A percentile compares a stretch with the other conserved stretches of the same genome.
These are phyloP conservation scores for Globisporangium carolinianum DNA, from an alignment of 352 stramenopile genomes.

Conservation along the genomic window DNA sequence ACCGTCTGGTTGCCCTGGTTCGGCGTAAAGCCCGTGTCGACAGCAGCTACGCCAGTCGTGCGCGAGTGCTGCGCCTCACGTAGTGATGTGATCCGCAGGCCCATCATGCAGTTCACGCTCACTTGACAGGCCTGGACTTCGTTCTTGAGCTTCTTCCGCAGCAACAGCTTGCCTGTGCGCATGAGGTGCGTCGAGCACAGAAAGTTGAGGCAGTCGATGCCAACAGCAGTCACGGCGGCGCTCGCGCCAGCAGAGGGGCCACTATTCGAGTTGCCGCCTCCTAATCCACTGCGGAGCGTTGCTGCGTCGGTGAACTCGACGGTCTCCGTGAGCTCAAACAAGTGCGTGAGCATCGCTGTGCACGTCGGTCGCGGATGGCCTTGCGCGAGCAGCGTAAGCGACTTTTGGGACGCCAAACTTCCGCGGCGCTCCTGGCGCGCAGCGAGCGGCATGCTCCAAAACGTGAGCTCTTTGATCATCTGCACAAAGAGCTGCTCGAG, in stretches of 20 bases:
- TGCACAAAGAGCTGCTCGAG: constrained; percentile 70
- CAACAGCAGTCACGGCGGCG: constrained; percentile 38
- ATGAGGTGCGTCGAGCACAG: constrained; percentile 81
- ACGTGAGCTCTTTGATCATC: constrained; percentile 82
- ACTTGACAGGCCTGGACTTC: constrained; percentile 62
- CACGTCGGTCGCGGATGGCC: constrained; percentile 68
- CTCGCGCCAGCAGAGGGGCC: background rate
- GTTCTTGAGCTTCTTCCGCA: constrained; percentile 79
- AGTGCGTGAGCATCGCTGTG: constrained; percentile 71
- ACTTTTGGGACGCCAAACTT: constrained; percentile 52
- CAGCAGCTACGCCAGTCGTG: constrained; percentile 22
- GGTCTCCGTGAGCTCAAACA: constrained; percentile 81
- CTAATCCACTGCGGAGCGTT: constrained; percentile 6
- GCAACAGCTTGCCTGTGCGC: constrained; percentile 47
- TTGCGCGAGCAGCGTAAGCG: constrained; percentile 55
- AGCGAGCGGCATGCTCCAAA: constrained; percentile 58
- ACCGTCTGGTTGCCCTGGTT: constrained; percentile 58
- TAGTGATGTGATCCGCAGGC: constrained; percentile 60
- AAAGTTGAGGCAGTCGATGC: constrained; percentile 84
- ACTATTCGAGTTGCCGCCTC: too few species aligned
- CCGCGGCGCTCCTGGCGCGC: constrained; percentile 27
- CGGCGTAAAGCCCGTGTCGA: constrained; percentile 48
- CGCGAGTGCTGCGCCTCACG: constrained; percentile 35
- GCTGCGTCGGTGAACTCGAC: constrained; percentile 72
- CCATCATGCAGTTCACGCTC: constrained; percentile 86